A percentile compares a stretch with the other conserved stretches of the same genome.
phyloP scores from a whole-genome alignment of 257 asterid species.

The Mentha longifolia region DNA sequence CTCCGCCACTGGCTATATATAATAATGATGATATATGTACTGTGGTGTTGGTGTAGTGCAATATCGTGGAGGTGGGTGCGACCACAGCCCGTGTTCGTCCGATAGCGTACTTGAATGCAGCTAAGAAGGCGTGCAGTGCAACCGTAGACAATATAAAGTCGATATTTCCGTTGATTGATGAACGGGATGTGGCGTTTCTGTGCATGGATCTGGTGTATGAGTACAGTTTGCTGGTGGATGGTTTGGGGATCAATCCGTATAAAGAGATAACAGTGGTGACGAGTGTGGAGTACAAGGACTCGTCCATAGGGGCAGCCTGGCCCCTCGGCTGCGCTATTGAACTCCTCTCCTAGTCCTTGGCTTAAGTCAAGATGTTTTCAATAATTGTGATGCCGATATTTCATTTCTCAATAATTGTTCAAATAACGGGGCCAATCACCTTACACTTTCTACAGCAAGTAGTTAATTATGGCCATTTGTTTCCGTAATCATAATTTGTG shows the following conservation, averaged over 20 bases:
- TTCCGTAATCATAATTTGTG: no score
- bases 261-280: constrained; percentile 40
- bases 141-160: constrained; percentile 23
- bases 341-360: constrained; percentile 39
- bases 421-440: no score
- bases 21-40: background rate
- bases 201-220: constrained; percentile 63
- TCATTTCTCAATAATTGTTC: no score
- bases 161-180: constrained; percentile 27
- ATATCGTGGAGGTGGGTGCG: constrained; percentile 32
- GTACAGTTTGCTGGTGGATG: constrained; percentile 56
- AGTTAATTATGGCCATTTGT: no score
- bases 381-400: no score
- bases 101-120: constrained; percentile 40
- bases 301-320: constrained; percentile 54
- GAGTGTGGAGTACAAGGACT: constrained; percentile 41
- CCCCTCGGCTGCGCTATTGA: constrained; percentile 66
- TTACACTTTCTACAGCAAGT: no score
- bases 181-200: constrained; percentile 42
- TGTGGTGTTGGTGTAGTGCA: no score
- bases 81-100: constrained; percentile 39
- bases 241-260: constrained; percentile 45
- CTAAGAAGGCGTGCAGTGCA: constrained; percentile 49
- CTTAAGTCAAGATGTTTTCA: no score
- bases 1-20: no score